These are phyloP conservation scores for Gaeumannomyces sp. DNA, from an alignment of 2,329 filamentous ascomycete species.

Conservation along the genomic window DNA sequence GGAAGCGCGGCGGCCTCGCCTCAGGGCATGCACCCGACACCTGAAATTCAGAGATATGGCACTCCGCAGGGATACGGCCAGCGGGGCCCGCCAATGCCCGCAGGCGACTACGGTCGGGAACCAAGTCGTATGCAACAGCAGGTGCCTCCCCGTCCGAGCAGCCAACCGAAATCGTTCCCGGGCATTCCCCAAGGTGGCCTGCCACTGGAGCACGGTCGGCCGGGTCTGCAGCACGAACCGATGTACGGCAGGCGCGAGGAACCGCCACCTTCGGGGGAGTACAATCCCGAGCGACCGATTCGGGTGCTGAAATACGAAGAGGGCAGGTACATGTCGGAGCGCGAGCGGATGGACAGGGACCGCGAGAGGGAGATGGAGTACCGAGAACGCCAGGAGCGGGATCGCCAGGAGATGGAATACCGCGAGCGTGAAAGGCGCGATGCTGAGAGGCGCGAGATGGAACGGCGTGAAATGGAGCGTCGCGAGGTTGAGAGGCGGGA, in stretches of 20 bases:
- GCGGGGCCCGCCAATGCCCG: slow-evolving; percentile 39
- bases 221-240: slow-evolving; percentile 24
- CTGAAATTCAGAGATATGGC: slow-evolving; percentile 51
- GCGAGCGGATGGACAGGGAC: slow-evolving; percentile 36
- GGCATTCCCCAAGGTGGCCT: slow-evolving; percentile 35
- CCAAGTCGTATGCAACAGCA: slow-evolving; percentile 28
- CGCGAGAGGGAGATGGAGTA: slow-evolving; percentile 34
- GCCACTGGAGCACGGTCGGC: slow-evolving; percentile 39
- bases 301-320: slow-evolving; percentile 46
- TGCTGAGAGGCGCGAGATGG: slow-evolving; percentile 18
- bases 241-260: slow-evolving; percentile 47
- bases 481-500: slow-evolving; percentile 28
- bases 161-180: slow-evolving; percentile 45
- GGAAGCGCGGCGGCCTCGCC: slow-evolving; percentile 41
- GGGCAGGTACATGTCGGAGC: slow-evolving; percentile 42
- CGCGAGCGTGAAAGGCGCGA: slow-evolving; percentile 37
- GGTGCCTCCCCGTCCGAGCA: slow-evolving; percentile 42
- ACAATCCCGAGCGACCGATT: slow-evolving; percentile 44
- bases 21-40: slow-evolving; percentile 45
- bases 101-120: slow-evolving; percentile 40
- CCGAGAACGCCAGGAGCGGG: slow-evolving; percentile 22
- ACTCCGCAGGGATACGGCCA: slow-evolving; percentile 52
- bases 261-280: slow-evolving; percentile 37
- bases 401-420: slow-evolving; percentile 22
- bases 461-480: slow-evolving; percentile 28